A percentile compares a stretch with the other conserved stretches of the same genome.
Conservation (phyloP, 768 basidiomycete genomes). For the Strobilomyces dryophilus region DNA sequence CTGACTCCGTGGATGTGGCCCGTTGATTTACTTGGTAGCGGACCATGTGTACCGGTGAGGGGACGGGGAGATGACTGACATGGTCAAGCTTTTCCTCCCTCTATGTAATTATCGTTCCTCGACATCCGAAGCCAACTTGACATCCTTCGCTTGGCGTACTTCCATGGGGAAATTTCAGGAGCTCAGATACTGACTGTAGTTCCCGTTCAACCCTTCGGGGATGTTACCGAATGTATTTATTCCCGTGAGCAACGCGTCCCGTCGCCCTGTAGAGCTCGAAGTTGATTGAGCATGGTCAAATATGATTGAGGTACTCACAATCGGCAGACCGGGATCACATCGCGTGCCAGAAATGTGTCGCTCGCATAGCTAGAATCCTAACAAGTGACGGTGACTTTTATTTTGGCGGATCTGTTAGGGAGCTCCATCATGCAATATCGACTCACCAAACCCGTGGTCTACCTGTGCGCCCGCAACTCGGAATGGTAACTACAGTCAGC, state of each 20-base stretch:
- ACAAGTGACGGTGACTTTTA: slow-evolving; percentile 1
- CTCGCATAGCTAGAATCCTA: background rate
- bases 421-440: slow-evolving; percentile 4
- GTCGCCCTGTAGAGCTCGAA: background rate
- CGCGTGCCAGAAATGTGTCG: background rate
- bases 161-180: background rate
- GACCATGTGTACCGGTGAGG: slow-evolving; percentile 83
- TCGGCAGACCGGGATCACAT: background rate
- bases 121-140: slow-evolving; percentile 8
- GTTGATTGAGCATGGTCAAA: background rate
- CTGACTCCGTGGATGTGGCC: slow-evolving; percentile 9
- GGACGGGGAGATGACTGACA: slow-evolving; percentile 1
- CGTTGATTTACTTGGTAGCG: slow-evolving; percentile 42
- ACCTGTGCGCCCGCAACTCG: slow-evolving; percentile 3
- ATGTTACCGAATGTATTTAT: background rate
- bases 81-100: slow-evolving; percentile 8
- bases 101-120: slow-evolving; percentile 25
- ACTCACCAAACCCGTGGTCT: background rate
- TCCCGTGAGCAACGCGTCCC: too few relatives aligned
- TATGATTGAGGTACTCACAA: background rate
- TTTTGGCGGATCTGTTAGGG: background rate
- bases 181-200: background rate
- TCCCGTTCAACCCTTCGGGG: background rate
- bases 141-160: background rate
- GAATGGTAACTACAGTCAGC: slow-evolving; percentile 10